Conservation (phyloP, 2,329 filamentous ascomycete genomes). For the Periconia sp. region DNA sequence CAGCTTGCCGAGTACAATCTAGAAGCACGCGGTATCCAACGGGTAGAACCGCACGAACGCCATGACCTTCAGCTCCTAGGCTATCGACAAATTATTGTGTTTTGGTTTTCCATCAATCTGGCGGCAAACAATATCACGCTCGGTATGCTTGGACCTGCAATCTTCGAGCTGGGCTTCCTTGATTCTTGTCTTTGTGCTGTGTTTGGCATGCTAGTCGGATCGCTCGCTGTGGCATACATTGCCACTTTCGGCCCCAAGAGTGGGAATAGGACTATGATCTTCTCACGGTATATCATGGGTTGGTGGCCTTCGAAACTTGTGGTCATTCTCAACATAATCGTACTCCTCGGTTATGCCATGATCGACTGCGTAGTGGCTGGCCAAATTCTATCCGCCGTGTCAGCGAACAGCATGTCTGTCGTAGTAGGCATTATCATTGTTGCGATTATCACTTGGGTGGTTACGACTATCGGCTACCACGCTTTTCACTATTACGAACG, state of each 20-base stretch:
- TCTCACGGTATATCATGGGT: conserved; percentile 60
- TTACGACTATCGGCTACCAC: conserved; percentile 69
- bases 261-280: conserved; percentile 64
- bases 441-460: conserved; percentile 62
- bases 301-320: conserved; percentile 68
- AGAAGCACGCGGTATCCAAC: conserved; percentile 62
- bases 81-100: conserved; percentile 57
- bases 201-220: conserved; percentile 59
- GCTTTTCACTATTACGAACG: conserved; percentile 70
- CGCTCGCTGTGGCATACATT: conserved; percentile 59
- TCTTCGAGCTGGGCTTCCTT: conserved; percentile 60
- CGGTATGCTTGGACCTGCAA: conserved; percentile 63
- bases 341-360: conserved; percentile 63
- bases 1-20: conserved; percentile 55
- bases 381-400: conserved; percentile 68
- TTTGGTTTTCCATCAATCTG: conserved; percentile 66
- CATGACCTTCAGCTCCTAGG: conserved; percentile 55
- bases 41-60: conserved; percentile 58
- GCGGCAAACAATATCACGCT: conserved; percentile 65
- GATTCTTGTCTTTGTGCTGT: conserved; percentile 60
- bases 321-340: conserved; percentile 63
- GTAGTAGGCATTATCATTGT: conserved; percentile 69
- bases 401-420: conserved; percentile 60
- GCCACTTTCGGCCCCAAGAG: conserved; percentile 63
- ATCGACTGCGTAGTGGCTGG: conserved; percentile 68